Evolutionary conservation across 2,329 filamentous ascomycete genomes (phyloP), one percentile per base, ranked within the genome.

Genomic region (Claviceps capensis): DNA sequence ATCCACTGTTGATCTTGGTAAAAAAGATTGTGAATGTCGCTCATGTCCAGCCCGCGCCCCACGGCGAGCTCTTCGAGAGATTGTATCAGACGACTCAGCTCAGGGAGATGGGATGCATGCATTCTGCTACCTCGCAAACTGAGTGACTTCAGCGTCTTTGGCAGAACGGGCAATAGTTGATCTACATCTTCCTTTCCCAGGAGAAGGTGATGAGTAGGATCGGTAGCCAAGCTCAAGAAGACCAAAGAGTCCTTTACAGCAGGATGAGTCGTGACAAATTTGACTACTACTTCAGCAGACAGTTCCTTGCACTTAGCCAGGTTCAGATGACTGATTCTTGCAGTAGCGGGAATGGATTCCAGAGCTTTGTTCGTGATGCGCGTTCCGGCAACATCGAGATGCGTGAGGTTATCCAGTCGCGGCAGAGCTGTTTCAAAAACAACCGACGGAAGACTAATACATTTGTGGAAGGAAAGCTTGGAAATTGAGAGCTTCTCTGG

Each of bases 341-440:
- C 86, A 4, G 82, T 82, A n/a, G 73, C 63, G 1, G 86, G 85
- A 56, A 91, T 86, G 19, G 79, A 80, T 58, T 77, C 71, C 16
- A 93, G 73, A 4, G 86, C 86, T 23, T 74, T 70, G 63, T 88
- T 79, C 37, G 82, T 89, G 59, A 93, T 80, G 58, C 83, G 79
- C 1, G 86, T 90, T 58, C 86, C 85, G 9, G 84, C 80, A n/a
- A 90, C 74, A 61, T 93, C 87, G 40, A 93, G 77, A 63, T 90
- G 86, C 1, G 86, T 91, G 51, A 89, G 70, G 51, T 77, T 73
- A 26, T 72, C 65, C 47, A 91, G 72, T n/a, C 80, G 79, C n/a
- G 86, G 84, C 11, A 93, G 72, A 16, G 91, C 70, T 2, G 71
- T 73, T 60, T 86, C 82, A 60, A 87, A 88, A 45, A 85, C 76